Conservation (phyloP, 139 green algal species). For the Desmodesmus armatus region DNA sequence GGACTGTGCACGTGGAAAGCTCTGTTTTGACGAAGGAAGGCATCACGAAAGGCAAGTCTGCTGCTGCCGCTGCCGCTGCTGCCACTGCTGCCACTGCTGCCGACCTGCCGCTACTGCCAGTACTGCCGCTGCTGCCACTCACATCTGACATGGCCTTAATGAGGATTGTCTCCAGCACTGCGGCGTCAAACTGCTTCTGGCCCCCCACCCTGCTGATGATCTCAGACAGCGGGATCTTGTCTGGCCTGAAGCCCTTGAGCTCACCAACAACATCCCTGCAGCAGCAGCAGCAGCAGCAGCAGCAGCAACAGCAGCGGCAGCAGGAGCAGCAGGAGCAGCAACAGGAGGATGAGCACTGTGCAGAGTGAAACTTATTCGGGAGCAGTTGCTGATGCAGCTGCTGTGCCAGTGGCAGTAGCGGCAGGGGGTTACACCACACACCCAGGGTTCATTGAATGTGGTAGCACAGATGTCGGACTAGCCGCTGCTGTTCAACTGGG, state of each 20-base stretch:
- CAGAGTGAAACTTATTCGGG: no score
- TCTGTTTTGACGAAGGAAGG: no score
- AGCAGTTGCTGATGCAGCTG: neutral
- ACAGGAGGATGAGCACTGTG: no score
- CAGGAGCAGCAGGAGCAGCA: neutral
- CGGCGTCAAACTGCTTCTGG: slow-evolving; percentile 58
- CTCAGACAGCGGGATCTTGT: slow-evolving; percentile 60
- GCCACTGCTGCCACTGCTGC: no score
- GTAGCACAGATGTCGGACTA: no score
- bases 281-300: neutral
- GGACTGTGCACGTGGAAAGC: no score
- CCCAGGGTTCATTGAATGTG: no score
- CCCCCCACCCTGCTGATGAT: slow-evolving; percentile 59
- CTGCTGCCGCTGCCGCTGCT: no score
- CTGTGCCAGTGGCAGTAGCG: neutral
- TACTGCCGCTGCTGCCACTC: neutral
- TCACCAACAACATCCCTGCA: slow-evolving; percentile 36
- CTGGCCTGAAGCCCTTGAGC: slow-evolving; percentile 53
- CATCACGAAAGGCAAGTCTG: neutral
- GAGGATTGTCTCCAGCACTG: slow-evolving; percentile 64
- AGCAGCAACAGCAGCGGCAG: neutral
- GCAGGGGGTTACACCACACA: no score
- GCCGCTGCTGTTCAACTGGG: no score
- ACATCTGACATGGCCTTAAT: slow-evolving; percentile 44
- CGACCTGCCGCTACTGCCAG: no score